Evolutionary conservation across 768 basidiomycete species (phyloP).

Genomic region (Amanita brunnescens): DNA sequence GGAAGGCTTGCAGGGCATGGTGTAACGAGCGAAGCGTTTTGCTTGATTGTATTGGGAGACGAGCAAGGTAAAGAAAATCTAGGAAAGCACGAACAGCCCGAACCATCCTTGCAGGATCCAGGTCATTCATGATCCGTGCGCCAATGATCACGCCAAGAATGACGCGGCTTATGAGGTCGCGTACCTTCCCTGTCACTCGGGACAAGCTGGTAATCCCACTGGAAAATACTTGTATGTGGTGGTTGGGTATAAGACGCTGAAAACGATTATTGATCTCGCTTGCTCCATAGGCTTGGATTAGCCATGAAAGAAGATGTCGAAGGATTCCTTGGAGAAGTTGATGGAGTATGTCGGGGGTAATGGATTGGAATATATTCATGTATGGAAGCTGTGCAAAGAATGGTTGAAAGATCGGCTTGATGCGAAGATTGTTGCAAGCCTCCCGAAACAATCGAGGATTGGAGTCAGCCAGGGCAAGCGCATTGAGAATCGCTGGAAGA

Average conservation of each 20-base stretch:
- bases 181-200: constrained; percentile 30
- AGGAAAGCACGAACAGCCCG: constrained; percentile 12
- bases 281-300: constrained; percentile 18
- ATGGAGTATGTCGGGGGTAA: constrained; percentile 27
- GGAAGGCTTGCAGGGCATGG: background rate
- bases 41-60: constrained; percentile 10
- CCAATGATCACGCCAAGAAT: constrained; percentile 12
- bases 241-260: constrained; percentile 18
- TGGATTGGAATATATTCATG: constrained; percentile 21
- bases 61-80: constrained; percentile 18
- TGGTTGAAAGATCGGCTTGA: constrained; percentile 13
- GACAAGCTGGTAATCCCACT: constrained; percentile 28
- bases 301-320: constrained; percentile 29
- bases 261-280: background rate
- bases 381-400: constrained; percentile 26
- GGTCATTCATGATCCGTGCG: background rate
- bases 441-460: background rate
- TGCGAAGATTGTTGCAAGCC: constrained; percentile 11
- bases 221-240: constrained; percentile 16
- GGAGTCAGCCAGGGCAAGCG: too few relatives aligned
- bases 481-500: background rate
- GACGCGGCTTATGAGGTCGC: constrained; percentile 22
- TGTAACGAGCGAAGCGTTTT: constrained; percentile 6
- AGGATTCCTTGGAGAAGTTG: constrained; percentile 30
- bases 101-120: constrained; percentile 1